Percentiles rank a stretch among this genome's conserved stretches.
Conservation (phyloP, 192 early-diverging fungal species). For the Gamsiella multidivaricata region DNA sequence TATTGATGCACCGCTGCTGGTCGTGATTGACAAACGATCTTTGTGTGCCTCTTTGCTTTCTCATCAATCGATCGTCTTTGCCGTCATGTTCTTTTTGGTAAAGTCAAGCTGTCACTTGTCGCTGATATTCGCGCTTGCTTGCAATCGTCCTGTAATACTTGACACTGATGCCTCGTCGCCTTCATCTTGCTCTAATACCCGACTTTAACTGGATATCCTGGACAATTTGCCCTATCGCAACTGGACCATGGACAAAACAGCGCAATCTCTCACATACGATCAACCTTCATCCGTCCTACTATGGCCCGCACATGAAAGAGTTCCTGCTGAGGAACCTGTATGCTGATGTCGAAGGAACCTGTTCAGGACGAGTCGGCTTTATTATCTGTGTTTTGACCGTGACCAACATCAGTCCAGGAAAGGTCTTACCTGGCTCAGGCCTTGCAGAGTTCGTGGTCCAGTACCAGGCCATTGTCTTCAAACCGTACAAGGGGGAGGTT, state of each 20-base stretch:
- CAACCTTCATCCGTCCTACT: conserved; percentile 91
- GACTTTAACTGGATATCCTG: no score
- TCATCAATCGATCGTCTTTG: neutral
- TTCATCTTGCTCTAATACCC: no score
- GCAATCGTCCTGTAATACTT: no score
- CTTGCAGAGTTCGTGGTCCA: conserved; percentile 92
- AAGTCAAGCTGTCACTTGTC: neutral
- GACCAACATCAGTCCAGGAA: conserved; percentile 83
- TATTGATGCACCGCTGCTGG: conserved; percentile 4
- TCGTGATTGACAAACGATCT: conserved; percentile 2
- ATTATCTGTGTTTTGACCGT: conserved; percentile 91
- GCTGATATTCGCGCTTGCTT: neutral
- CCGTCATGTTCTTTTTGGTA: conserved; percentile 41
- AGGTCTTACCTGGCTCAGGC: conserved; percentile 78
- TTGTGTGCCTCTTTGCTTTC: conserved; percentile 1
- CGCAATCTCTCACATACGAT: conserved; percentile 95
- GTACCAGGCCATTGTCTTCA: conserved; percentile 96
- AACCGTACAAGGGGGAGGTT: conserved; percentile 97
- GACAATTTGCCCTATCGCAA: no score
- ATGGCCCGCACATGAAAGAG: conserved; percentile 83
- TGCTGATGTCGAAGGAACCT: conserved; percentile 95
- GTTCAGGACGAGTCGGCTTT: conserved; percentile 92
- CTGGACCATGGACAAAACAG: no score
- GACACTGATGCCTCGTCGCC: no score
- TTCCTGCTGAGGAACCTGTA: conserved; percentile 86